Conservation (phyloP, 164 flowering plant genomes). For the Warburgia ugandensis region DNA sequence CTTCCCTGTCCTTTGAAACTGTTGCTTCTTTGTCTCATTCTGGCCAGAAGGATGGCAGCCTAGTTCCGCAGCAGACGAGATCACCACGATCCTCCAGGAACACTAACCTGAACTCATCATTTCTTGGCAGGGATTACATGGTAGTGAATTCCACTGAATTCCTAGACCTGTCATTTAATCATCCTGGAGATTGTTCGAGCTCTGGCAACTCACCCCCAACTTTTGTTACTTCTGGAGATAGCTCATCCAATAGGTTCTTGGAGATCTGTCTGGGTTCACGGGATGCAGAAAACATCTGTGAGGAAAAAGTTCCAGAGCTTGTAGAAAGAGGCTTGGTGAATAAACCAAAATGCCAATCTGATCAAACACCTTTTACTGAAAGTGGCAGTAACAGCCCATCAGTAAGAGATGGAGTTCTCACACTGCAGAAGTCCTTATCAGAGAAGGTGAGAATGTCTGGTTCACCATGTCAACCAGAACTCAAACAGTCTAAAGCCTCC, state of each 20-base stretch:
- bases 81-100: constrained; percentile 12
- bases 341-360: constrained; percentile 20
- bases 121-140: constrained; percentile 9
- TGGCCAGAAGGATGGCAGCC: constrained; percentile 28
- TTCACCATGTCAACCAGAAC: constrained; percentile 36
- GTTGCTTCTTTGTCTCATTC: constrained; percentile 42
- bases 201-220: no score
- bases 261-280: constrained; percentile 26
- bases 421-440: constrained; percentile 52
- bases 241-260: constrained; percentile 25
- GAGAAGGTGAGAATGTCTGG: constrained; percentile 38
- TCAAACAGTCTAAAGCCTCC: constrained; percentile 32
- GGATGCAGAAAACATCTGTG: constrained; percentile 16
- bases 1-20: constrained; percentile 34
- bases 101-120: constrained; percentile 13
- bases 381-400: constrained; percentile 31
- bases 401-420: constrained; percentile 27
- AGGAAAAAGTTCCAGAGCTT: not conserved
- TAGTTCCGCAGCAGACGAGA: constrained; percentile 21
- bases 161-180: constrained; percentile 12
- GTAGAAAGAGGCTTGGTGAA: constrained; percentile 13
- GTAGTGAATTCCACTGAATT: constrained; percentile 9
- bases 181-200: constrained; percentile 2
- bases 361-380: constrained; percentile 25
- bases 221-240: constrained; percentile 4